These are phyloP conservation scores for Neurospora discreta DNA, from an alignment of 495 filamentous ascomycete genomes.

Conservation along the genomic window DNA sequence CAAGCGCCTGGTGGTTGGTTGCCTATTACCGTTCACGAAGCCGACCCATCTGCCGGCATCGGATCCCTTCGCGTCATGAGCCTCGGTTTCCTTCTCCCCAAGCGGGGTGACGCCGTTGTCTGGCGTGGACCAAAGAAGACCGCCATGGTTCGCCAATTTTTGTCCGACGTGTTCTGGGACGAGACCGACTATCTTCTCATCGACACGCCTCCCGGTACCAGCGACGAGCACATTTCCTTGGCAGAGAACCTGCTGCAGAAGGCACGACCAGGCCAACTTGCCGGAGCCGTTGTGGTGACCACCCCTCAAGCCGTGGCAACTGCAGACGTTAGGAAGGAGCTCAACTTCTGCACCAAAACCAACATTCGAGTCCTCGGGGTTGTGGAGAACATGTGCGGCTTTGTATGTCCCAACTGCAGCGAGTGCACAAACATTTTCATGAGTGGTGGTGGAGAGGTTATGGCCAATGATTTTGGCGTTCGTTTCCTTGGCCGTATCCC, in stretches of 20 bases:
- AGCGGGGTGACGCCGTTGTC: slow-evolving; percentile 80
- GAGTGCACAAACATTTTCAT: slow-evolving; percentile 89
- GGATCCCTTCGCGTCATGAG: slow-evolving; percentile 83
- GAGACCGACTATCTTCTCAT: slow-evolving; percentile 80
- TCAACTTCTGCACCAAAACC: slow-evolving; percentile 90
- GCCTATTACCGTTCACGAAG: slow-evolving; percentile 67
- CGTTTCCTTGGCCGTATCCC: slow-evolving; percentile 79
- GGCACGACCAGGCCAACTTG: slow-evolving; percentile 48
- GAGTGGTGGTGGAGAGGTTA: slow-evolving; percentile 77
- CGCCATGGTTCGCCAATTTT: slow-evolving; percentile 94
- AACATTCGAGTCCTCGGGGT: slow-evolving; percentile 75
- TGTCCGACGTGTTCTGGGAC: slow-evolving; percentile 87
- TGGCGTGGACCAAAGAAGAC: slow-evolving; percentile 99
- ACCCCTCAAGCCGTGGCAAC: slow-evolving; percentile 92
- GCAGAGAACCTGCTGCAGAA: slow-evolving; percentile 68
- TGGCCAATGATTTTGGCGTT: slow-evolving; percentile 79
- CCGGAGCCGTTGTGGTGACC: slow-evolving; percentile 86
- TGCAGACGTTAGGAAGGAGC: slow-evolving; percentile 87
- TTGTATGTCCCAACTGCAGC: slow-evolving; percentile 88
- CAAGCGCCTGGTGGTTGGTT: slow-evolving; percentile 85
- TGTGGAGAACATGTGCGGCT: slow-evolving; percentile 96
- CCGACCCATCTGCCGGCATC: slow-evolving; percentile 32
- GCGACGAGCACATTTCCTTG: slow-evolving; percentile 93
- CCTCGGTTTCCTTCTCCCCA: slow-evolving; percentile 77
- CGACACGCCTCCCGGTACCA: slow-evolving; percentile 93